These are phyloP conservation scores for Aurinia saxatilis DNA, from an alignment of 345 rosid genomes.

Conservation along the genomic window DNA sequence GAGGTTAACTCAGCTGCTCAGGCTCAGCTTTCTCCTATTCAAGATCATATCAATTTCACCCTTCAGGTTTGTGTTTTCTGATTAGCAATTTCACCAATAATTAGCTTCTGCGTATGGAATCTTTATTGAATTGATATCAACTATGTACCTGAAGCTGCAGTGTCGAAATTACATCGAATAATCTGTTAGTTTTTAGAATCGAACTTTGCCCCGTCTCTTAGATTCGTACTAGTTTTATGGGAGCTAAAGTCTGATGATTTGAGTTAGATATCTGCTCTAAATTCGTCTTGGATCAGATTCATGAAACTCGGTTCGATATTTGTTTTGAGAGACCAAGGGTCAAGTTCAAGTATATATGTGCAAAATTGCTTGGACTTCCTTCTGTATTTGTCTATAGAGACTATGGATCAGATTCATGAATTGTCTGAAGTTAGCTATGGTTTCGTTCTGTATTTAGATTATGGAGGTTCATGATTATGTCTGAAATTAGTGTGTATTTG, in stretches of 20 bases:
- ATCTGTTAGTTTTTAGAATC: too few relatives aligned
- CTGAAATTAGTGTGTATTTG: not conserved
- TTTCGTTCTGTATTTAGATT: too few relatives aligned
- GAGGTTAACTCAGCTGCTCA: constrained; percentile 78
- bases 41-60: constrained; percentile 84
- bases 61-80: constrained; percentile 51
- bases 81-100: not conserved
- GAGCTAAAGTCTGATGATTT: not conserved
- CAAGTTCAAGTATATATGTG: too few relatives aligned
- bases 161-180: not conserved
- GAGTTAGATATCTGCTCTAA: not conserved
- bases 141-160: not conserved
- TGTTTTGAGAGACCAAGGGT: too few relatives aligned
- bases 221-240: too few relatives aligned
- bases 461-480: not conserved
- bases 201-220: too few relatives aligned
- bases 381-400: too few relatives aligned
- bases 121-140: not conserved
- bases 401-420: not conserved
- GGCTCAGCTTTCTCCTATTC: constrained; percentile 64
- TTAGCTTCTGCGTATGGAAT: constrained; percentile 1
- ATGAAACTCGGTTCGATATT: too few relatives aligned
- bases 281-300: too few relatives aligned
- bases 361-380: too few relatives aligned
- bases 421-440: not conserved